Evolutionary conservation across 1,284 basidiomycete species (phyloP).

Genomic region (Cerioporus squamosus): DNA sequence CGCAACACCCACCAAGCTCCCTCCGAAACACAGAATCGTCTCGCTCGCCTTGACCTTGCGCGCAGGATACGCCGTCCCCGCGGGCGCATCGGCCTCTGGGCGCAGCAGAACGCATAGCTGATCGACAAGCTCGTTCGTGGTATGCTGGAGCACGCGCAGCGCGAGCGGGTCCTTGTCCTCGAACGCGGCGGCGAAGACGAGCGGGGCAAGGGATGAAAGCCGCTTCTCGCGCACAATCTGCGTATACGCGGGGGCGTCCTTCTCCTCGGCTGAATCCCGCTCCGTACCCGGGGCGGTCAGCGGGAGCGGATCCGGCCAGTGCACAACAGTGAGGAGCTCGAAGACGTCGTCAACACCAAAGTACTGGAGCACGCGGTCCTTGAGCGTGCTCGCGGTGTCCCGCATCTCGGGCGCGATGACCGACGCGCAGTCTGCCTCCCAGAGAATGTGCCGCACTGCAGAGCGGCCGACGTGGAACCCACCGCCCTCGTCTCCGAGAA

Average conservation of each 20-base stretch:
- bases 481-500: slow-evolving; percentile 81
- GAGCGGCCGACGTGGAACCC: slow-evolving; percentile 78
- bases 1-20: slow-evolving; percentile 67
- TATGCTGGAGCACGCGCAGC: slow-evolving; percentile 54
- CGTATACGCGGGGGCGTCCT: slow-evolving; percentile 38
- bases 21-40: slow-evolving; percentile 72
- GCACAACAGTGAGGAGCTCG: slow-evolving; percentile 65
- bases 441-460: slow-evolving; percentile 66
- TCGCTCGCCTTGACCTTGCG: slow-evolving; percentile 55
- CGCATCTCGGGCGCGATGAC: slow-evolving; percentile 40
- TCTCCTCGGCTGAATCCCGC: neutral
- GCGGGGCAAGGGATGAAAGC: slow-evolving; percentile 69
- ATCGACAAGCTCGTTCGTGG: slow-evolving; percentile 59
- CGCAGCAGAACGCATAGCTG: slow-evolving; percentile 62
- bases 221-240: slow-evolving; percentile 67
- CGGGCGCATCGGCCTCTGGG: slow-evolving; percentile 32
- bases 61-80: slow-evolving; percentile 28
- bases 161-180: slow-evolving; percentile 64
- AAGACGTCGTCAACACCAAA: slow-evolving; percentile 63
- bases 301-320: slow-evolving; percentile 54
- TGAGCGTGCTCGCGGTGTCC: slow-evolving; percentile 25
- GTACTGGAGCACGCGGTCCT: slow-evolving; percentile 47
- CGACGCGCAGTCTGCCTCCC: slow-evolving; percentile 56
- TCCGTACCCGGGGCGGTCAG: slow-evolving; percentile 2
- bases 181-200: slow-evolving; percentile 76